A percentile compares a stretch with the other conserved stretches of the same genome.
These are phyloP conservation scores for Straminergon stramineum DNA, from an alignment of 225 moss, liverwort and hornwort genomes.

Conservation along the genomic window DNA sequence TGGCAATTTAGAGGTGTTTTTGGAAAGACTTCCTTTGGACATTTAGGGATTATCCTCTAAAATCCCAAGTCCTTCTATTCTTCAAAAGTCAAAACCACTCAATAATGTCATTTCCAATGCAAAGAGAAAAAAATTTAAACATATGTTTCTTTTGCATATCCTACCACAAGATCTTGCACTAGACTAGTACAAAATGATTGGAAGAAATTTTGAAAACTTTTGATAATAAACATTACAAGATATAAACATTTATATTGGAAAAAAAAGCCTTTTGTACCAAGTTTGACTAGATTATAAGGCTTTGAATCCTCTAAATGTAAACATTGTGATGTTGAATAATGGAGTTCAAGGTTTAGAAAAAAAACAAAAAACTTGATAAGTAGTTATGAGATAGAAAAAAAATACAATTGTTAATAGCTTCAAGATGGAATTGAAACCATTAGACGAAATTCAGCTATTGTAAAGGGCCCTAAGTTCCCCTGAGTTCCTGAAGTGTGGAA, in stretches of 20 bases:
- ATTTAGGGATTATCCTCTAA: not conserved
- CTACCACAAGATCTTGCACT: not conserved
- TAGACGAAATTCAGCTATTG: too few relatives aligned
- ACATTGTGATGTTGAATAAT: not conserved
- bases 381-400: accelerated
- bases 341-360: not conserved
- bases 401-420: not conserved
- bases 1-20: not conserved
- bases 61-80: too few relatives aligned
- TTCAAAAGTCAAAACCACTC: accelerated
- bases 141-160: not conserved
- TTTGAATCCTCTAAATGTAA: not conserved
- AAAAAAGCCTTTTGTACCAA: not conserved
- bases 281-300: too few relatives aligned
- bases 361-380: not conserved
- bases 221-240: not conserved
- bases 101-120: not conserved
- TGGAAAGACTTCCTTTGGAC: not conserved
- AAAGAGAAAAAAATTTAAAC: not conserved
- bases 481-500: too few relatives aligned
- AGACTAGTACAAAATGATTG: not conserved
- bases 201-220: not conserved
- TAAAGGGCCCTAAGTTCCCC: too few relatives aligned
- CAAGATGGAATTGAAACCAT: not conserved
- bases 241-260: not conserved